Percentiles rank a stretch among this genome's conserved stretches.
These are phyloP conservation scores for Globisporangium barbulae DNA, from an alignment of 352 stramenopile genomes.

Conservation along the genomic window DNA sequence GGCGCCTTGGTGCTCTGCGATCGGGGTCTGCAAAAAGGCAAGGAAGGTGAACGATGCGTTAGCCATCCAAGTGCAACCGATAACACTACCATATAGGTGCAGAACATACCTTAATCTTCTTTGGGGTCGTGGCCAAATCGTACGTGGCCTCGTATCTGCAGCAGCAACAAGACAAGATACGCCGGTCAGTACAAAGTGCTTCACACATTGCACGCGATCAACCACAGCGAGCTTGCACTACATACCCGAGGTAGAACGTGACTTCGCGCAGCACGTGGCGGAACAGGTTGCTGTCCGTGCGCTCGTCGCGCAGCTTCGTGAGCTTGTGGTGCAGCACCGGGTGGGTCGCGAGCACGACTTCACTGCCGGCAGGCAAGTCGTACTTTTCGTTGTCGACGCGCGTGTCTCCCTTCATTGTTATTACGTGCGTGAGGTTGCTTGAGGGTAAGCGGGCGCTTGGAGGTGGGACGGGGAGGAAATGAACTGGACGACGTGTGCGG, in stretches of 20 bases:
- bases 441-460: neutral
- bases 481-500: conserved; percentile 12
- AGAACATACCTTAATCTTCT: conserved; percentile 61
- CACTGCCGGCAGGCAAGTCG: conserved; percentile 54
- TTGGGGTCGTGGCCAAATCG: conserved; percentile 61
- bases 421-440: neutral
- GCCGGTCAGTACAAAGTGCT: neutral
- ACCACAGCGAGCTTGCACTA: conserved; percentile 10
- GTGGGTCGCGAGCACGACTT: conserved; percentile 87
- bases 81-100: neutral
- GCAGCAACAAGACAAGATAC: neutral
- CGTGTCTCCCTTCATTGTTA: conserved; percentile 51
- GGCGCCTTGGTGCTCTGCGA: conserved; percentile 70
- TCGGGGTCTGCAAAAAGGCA: conserved; percentile 43
- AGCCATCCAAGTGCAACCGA: too few relatives aligned
- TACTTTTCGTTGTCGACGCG: conserved; percentile 66
- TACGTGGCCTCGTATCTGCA: conserved; percentile 77
- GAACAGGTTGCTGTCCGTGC: conserved; percentile 92
- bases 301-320: conserved; percentile 94
- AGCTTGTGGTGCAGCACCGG: conserved; percentile 95
- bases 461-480: neutral
- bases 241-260: conserved; percentile 97
- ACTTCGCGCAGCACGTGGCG: conserved; percentile 95
- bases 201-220: neutral
- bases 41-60: too few relatives aligned